Base-by-base conservation (phyloP, 176 grass and related monocot genomes). In the Guadua angustifolia region DNA sequence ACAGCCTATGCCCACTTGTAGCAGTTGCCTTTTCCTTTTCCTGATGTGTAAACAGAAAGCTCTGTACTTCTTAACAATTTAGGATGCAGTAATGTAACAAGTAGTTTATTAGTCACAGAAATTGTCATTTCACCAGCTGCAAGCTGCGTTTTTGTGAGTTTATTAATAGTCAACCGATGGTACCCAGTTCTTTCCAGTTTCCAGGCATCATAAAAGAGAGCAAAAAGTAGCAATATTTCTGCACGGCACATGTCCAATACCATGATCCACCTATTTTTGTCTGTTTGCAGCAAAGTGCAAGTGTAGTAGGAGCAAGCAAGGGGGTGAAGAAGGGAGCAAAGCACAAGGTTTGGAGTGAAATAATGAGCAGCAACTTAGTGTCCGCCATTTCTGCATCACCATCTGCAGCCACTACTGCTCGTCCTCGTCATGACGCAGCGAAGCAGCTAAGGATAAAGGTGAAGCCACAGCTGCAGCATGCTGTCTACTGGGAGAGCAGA, bases 321-420 rank as follows among this genome's bases (percentile, higher is more conserved):
- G 73, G 38, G 43, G 50, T 69, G 83, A 62, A 85, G 70, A 80
- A 75, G 22, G 55, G n/a, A 52, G 22, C 64, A 43, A 7, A 67
- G 15, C 47, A 25, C 66, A 73, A 24, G 4, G 16, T 40, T 42
- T 49, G 33, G 73, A 67, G 59, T 15, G 80, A 73, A 80, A 90
- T 63, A 83, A 87, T 84, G 89, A 87, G 79, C 84, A 86, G 79
- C 83, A 84, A 22, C 80, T 50, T 90, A 62, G 55, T 78, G 80
- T 75, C 84, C 62, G 7, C 80, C 75, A 47, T 87, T 52, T 69
- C 89, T 79, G 51, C 75, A 40, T 83, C 73, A 2, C 65, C 86
- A 2, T 82, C 61, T 39, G 79, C 84, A 26, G 58, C 59, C 39
- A 69, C 68, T 26, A 26, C 73, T 49, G 66, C 88, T 79, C 60